Evolutionary conservation across 495 filamentous ascomycete genomes (phyloP), one percentile per base, ranked within the genome.

Genomic region (Penicillium ochrochloron): DNA sequence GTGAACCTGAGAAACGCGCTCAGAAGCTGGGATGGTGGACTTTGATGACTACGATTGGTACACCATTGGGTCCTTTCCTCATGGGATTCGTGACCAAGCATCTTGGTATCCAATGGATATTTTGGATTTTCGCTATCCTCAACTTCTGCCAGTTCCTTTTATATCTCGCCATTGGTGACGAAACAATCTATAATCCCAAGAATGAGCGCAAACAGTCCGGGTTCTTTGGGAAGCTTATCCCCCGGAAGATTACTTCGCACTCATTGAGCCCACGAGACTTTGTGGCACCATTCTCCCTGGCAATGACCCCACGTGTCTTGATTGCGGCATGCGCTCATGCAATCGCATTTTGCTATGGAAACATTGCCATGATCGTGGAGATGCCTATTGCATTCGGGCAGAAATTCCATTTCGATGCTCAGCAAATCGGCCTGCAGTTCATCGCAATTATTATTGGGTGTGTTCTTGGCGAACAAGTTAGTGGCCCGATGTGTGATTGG

Each of bases 361-460:
- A 73, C 19, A 73, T 76, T 21, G 69, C 66, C 12, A 23, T 77
- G 6, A 68, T 72, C 27, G 73, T 77, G 3, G 75, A 78, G 59
- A 77, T 76, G 66, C 75, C 72, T 3, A 72, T 70, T 21, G 65
- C 63, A 0, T 74, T 77, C 34, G 72, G 72, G 0, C 52, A 74
- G 19, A 74, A 71, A 21, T 78, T 78, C 42, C 46, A 74, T 54
- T 74, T 76, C 14, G 59, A 75, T 56, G 63, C 77, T 0, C 73
- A 77, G 46, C 70, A 79, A 39, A 75, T 74, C 15, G 75, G 75
- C 5, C 52, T 79, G 35, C 73, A 78, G 31, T 79, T 75, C 19
- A 66, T 79, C n/a, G 70, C 72, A 3, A 68, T 76, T 48, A 73
- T 77, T 52, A 73, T 79, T 44, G 75, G 77, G 9, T 74, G 68